Evolutionary conservation across 768 basidiomycete species (phyloP).

Genomic region (Tephrocybe rancida): DNA sequence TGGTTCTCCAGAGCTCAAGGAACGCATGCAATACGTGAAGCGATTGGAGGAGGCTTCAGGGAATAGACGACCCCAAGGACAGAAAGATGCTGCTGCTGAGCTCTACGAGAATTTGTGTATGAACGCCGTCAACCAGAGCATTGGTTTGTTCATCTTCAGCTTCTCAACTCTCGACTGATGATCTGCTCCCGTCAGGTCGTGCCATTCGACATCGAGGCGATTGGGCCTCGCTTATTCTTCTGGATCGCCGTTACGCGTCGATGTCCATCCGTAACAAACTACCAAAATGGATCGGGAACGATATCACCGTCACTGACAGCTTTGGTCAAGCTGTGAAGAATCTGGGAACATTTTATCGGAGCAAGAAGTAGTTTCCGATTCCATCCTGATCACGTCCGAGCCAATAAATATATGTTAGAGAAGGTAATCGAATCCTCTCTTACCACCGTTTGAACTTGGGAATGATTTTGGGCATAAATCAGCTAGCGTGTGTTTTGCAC

Average conservation of each 20-base stretch:
- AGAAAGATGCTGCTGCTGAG: constrained; percentile 74
- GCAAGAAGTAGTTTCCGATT: constrained; percentile 41
- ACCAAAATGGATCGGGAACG: constrained; percentile 87
- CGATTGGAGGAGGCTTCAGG: constrained; percentile 51
- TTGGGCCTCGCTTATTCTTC: constrained; percentile 88
- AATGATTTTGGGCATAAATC: too few relatives aligned
- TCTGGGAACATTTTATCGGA: constrained; percentile 69
- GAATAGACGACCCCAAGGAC: constrained; percentile 30
- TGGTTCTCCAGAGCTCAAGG: constrained; percentile 87
- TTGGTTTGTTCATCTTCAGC: constrained; percentile 57
- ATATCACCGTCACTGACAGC: constrained; percentile 54
- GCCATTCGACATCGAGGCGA: constrained; percentile 91
- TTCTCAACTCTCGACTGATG: background rate
- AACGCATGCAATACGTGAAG: constrained; percentile 89
- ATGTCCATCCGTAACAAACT: constrained; percentile 73
- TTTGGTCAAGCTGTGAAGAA: constrained; percentile 76
- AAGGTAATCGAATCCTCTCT: too few relatives aligned
- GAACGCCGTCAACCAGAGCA: constrained; percentile 96
- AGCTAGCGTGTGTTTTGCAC: too few relatives aligned
- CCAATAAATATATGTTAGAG: too few relatives aligned
- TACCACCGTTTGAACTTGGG: too few relatives aligned
- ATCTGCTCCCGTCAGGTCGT: constrained; percentile 55
- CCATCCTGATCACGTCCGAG: too few relatives aligned
- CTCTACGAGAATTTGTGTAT: constrained; percentile 91
- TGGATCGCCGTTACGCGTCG: constrained; percentile 82